Conservation (phyloP, 2,329 filamentous ascomycete genomes). For the Neodidymelliopsis sp. region DNA sequence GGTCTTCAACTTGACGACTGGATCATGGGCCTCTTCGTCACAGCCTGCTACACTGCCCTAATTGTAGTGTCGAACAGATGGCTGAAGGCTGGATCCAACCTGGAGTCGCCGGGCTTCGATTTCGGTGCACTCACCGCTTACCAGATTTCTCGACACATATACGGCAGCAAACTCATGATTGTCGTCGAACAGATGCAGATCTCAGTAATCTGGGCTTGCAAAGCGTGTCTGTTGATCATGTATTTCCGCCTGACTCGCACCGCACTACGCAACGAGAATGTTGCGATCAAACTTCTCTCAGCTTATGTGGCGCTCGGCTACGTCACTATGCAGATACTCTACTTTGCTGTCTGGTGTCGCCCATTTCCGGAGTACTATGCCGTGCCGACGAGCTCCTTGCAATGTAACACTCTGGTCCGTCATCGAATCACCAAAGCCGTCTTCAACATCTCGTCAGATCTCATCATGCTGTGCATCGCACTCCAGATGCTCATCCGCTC, state of each 20-base stretch:
- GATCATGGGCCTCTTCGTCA: slow-evolving; percentile 60
- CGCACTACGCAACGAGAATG: slow-evolving; percentile 35
- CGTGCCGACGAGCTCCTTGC: slow-evolving; percentile 52
- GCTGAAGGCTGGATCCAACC: slow-evolving; percentile 51
- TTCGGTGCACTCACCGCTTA: slow-evolving; percentile 49
- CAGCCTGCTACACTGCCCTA: slow-evolving; percentile 58
- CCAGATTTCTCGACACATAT: slow-evolving; percentile 43
- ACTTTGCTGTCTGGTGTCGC: slow-evolving; percentile 63
- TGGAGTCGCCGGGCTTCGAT: slow-evolving; percentile 56
- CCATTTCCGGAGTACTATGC: slow-evolving; percentile 62
- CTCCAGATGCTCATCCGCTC: slow-evolving; percentile 56
- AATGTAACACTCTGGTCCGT: slow-evolving; percentile 44
- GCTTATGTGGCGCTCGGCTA: slow-evolving; percentile 58
- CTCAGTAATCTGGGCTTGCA: slow-evolving; percentile 60
- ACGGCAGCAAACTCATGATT: slow-evolving; percentile 58
- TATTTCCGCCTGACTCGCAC: slow-evolving; percentile 59
- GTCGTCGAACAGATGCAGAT: slow-evolving; percentile 63
- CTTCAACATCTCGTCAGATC: slow-evolving; percentile 56
- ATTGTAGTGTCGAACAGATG: slow-evolving; percentile 58
- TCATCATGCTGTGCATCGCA: slow-evolving; percentile 55
- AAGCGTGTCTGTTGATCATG: slow-evolving; percentile 62
- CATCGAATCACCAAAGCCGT: slow-evolving; percentile 51
- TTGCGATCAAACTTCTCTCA: slow-evolving; percentile 54
- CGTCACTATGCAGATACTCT: slow-evolving; percentile 56
- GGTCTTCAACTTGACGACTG: slow-evolving; percentile 65